Evolutionary conservation across 352 stramenopile genomes (phyloP), one percentile per base, ranked within the genome.

Genomic region (Phytophthora crassamura): DNA sequence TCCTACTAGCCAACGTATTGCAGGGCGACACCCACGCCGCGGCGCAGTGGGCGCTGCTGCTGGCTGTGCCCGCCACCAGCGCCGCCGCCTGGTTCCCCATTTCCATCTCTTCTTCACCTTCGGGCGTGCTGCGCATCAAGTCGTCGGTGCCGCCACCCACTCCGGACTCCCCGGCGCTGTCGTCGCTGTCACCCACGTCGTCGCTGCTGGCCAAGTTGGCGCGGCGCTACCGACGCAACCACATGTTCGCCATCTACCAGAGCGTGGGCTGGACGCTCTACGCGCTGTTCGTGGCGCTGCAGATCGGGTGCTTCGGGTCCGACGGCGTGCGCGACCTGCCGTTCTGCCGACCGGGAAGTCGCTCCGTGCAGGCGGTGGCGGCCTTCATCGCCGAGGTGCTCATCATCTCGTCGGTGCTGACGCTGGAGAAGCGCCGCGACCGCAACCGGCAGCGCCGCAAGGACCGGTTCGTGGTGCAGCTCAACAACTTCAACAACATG

Each of bases 401-500:
- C 50, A 80, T 93, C 43, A 84, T 94, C 32, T 94, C 87, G 45
- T 94, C 87, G 11, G 69, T 93, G 12, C 53, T 95, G 15, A 78
- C 84, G 25, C 74, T 93, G 32, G 78, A 90, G 18, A 74, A 79
- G 20, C 70, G 68, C 38, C 69, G 74, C 18, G 63, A 80, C 34
- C 75, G 67, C 35, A 74, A 76, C 47, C 59, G 50, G 7, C 58
- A 78, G 33, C 54, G 67, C 6, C 67, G 72, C 39, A 74, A 76
- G 16, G 79, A 80, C 39, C 84, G 79, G 10, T 77, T 86, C 54
- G 79, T 89, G 39, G 74, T 93, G 45, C 78, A 91, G 48, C 64
- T 91, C 38, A 90, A 95, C 75, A 93, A 94, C 75, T 93, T 88
- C 58, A 93, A 90, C 70, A 93, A 95, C 69, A 90, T 93, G 80